Percentiles rank a stretch among this genome's conserved stretches.
Conservation (phyloP, 1,139 yeast genomes). For the Scheffersomyces stambukii region DNA sequence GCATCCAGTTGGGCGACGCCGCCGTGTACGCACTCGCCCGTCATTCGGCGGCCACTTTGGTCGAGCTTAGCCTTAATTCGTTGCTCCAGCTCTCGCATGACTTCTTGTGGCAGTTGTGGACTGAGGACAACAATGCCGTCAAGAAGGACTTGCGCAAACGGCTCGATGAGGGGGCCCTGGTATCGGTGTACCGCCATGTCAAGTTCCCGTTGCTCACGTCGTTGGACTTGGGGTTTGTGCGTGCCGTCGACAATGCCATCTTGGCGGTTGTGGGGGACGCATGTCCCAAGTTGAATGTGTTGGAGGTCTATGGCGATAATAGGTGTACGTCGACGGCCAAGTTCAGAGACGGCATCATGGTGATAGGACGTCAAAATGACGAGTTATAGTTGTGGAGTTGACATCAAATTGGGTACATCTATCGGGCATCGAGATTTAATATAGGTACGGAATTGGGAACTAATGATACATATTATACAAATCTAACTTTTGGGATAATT, state of each 20-base stretch:
- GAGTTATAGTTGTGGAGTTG: conserved; percentile 3
- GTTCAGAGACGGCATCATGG: conserved; percentile 49
- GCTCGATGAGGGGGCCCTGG: conserved; percentile 11
- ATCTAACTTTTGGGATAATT: conserved; percentile 21
- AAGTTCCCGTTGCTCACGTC: conserved; percentile 53
- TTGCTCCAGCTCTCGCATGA: conserved; percentile 51
- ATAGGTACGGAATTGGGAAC: neutral
- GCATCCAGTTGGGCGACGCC: conserved; percentile 58
- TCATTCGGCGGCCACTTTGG: conserved; percentile 65
- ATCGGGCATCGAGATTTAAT: neutral
- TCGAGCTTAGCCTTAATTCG: conserved; percentile 70
- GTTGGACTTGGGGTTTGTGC: conserved; percentile 72
- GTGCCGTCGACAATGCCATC: conserved; percentile 64
- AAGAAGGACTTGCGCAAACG: conserved; percentile 25
- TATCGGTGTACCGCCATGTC: conserved; percentile 17
- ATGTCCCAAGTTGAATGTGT: conserved; percentile 56
- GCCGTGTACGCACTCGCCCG: conserved; percentile 56
- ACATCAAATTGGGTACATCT: conserved; percentile 1
- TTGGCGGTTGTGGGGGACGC: conserved; percentile 48
- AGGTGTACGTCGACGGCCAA: conserved; percentile 57
- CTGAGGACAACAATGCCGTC: conserved; percentile 29
- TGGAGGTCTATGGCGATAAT: conserved; percentile 80
- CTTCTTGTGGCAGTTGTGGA: conserved; percentile 42
- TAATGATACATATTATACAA: too few relatives aligned
- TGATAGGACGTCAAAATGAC: conserved; percentile 71